phyloP scores from a whole-genome alignment of 148 eudicot genomes.

The Dianthus caryophyllus region DNA sequence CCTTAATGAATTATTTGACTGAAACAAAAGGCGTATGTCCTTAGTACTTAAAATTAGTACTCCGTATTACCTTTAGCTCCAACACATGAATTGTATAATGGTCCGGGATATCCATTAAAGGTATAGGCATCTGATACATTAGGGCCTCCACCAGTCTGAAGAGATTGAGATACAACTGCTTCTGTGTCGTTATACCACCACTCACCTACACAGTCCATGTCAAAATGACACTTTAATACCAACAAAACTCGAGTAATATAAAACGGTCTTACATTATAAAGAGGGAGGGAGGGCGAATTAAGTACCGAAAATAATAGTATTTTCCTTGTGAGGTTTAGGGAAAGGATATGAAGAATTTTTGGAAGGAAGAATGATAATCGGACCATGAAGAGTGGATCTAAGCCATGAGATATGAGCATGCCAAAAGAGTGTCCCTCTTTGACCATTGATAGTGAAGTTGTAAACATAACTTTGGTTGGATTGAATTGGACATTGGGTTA shows the following conservation, averaged over 20 bases:
- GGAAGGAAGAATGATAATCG: constrained; percentile 47
- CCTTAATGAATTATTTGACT: too few species aligned
- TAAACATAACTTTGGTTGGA: constrained; percentile 45
- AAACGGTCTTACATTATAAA: too few species aligned
- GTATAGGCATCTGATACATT: constrained; percentile 62
- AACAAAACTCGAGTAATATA: too few species aligned
- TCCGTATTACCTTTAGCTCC: constrained; percentile 26
- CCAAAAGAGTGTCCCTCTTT: constrained; percentile 36
- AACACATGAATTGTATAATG: constrained; percentile 53
- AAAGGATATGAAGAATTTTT: constrained; percentile 51
- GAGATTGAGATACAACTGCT: constrained; percentile 58
- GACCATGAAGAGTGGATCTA: constrained; percentile 52
- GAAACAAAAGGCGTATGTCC: not conserved
- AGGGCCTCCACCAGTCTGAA: constrained; percentile 56
- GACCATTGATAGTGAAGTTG: constrained; percentile 56
- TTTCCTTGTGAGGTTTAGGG: constrained; percentile 51
- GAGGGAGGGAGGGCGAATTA: not conserved
- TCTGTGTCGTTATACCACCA: constrained; percentile 70
- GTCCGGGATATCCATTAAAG: constrained; percentile 60
- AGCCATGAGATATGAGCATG: constrained; percentile 59
- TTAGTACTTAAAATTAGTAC: not conserved
- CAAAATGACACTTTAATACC: too few species aligned
- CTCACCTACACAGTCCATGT: constrained; percentile 35
- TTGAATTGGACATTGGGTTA: constrained; percentile 71
- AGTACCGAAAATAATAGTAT: constrained; percentile 49